Base-by-base conservation (phyloP, 257 asterid species). In the Forsythia viridissima region DNA sequence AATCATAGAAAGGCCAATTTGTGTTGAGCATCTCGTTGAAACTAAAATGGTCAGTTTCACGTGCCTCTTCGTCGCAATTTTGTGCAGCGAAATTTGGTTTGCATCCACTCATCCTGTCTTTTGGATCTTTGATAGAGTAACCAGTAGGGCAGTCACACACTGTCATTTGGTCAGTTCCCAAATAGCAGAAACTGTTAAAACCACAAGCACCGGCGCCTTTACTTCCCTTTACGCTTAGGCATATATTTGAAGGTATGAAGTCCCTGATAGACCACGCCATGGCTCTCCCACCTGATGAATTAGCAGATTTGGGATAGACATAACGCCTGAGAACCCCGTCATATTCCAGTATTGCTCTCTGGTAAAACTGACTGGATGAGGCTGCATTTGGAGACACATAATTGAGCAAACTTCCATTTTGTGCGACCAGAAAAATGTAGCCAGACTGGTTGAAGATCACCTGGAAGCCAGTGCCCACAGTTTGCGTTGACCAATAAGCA, bases 171-270 rank as follows among this genome's bases (percentile, higher is more conserved):
- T 18, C 52, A 39, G 6, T 36, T 40, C 15, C 55, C 2, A 78
- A 4, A 3, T n/a, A 30, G 36, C 90, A 84, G 40, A 84, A 40
- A 46, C 20, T 80, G 41, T 86, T 86, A 38, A 52, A 84, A 2
- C 88, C 90, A 44, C 88, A 87, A 65, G 78, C 86, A 30, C 88
- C 88, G 37, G 80, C 76, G 16, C 80, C 87, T 4, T 0, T 7
- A 0, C 63, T 2, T 41, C 36, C 75, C 8, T 0, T 0, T 3
- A 80, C 37, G 2, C 12, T 21, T 0, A 6, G 0, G 42, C 90
- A 87, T 24, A 87, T 82, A 65, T 87, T 72, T 1, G 52, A 70
- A 7, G 90, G 84, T 41, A 3, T 4, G 43, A 70, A 43, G 71
- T 76, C 74, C 9, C 21, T 9, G 41, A n/a, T 21, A 2, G 20